A percentile compares a stretch with the other conserved stretches of the same genome.
Conservation (phyloP, 495 filamentous ascomycete genomes). For the Chaetomium cochliodes region DNA sequence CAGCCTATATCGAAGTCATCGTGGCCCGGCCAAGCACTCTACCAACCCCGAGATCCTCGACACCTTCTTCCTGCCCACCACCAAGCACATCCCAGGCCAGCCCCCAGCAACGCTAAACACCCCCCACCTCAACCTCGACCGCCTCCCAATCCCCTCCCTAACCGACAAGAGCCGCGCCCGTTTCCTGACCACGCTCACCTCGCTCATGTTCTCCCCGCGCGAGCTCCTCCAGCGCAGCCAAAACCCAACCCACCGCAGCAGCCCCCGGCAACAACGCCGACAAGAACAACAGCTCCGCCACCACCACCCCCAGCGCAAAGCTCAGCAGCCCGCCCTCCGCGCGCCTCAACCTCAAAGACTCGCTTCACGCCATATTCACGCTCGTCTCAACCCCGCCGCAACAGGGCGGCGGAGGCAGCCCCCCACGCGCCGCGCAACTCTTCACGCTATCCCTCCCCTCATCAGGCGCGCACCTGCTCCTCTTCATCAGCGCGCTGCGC, state of each 20-base stretch:
- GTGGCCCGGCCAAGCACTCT: conserved; percentile 36
- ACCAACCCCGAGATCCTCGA: conserved; percentile 21
- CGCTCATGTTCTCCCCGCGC: conserved; percentile 40
- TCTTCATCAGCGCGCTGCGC: conserved; percentile 44
- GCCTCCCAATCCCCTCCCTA: conserved; percentile 42
- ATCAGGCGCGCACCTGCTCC: conserved; percentile 38
- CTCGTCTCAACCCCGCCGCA: conserved; percentile 43
- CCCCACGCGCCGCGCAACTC: conserved; percentile 32
- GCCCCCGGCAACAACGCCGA: not conserved
- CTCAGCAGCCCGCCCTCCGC: not conserved
- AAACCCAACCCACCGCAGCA: not conserved
- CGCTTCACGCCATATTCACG: conserved; percentile 48
- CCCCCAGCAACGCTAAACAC: conserved; percentile 39
- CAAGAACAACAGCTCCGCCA: conserved; percentile 8
- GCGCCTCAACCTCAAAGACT: conserved; percentile 50
- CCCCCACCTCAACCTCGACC: conserved; percentile 45
- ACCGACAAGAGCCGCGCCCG: conserved; percentile 27
- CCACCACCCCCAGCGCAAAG: not conserved
- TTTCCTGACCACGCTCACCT: conserved; percentile 41
- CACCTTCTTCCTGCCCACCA: conserved; percentile 36
- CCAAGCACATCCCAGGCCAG: conserved; percentile 17
- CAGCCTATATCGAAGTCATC: conserved; percentile 47
- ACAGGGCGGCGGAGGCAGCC: no score
- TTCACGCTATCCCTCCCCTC: conserved; percentile 39
- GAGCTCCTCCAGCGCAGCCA: conserved; percentile 41